Base-by-base conservation (phyloP, 768 basidiomycete genomes). In the Grammothele lineata region DNA sequence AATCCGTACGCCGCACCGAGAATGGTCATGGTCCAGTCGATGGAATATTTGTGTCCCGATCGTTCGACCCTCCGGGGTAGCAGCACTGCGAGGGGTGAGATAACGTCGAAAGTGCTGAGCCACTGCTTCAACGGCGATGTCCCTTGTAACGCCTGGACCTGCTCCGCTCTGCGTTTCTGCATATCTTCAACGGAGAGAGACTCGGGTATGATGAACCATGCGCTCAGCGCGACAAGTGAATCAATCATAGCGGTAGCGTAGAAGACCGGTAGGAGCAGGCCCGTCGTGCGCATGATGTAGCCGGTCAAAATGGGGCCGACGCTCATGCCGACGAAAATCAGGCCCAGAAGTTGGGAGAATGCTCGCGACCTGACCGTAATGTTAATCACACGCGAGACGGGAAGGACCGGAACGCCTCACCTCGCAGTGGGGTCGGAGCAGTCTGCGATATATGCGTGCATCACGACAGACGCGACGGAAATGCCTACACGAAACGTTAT, bases 271-370 rank as follows among this genome's bases (percentile, higher is more conserved):
- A 88, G 62, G 5, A 76, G 55, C 17, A 69, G 65, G 12, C 72
- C 75, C 2, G 84, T 86, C 15, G 62, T 54, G 27, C 68, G 74
- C 57, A 92, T 78, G 32, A 91, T 61, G 34, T 86, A 51, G 43
- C 78, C 74, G 10, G 89, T 87, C 0, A 92, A 44, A 3, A 80
- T 73, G 4, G 92, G 92, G 0, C 92, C 92, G 17, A 87, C 23
- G 2, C 84, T 84, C 60, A 88, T 74, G 17, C 92, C 92, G 15
- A 69, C 59, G 65, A 87, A 90, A 33, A 83, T 50, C 5, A 89
- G 68, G 1, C 92, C 92, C 5, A 80, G 65, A 26, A 70, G 69
- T 32, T 85, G 64, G 1, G 88, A 87, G 59, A 87, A 83, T 21
- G 72, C 70, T 3, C 77, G 76, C 8, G 86, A 80, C 44, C 87